Base-by-base conservation (phyloP, 257 asterid genomes). In the Solanum pennellii region DNA sequence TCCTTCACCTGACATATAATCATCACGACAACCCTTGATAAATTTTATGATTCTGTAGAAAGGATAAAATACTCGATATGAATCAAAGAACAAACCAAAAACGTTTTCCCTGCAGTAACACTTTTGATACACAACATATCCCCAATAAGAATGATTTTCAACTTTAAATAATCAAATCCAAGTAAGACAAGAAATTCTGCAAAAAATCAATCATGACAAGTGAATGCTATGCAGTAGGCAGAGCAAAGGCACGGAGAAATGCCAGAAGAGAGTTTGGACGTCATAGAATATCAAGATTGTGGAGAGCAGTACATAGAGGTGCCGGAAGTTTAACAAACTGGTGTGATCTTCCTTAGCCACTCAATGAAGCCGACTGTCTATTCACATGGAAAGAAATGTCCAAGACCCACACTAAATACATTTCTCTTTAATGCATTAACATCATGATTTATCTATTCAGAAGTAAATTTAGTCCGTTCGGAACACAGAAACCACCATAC, bases 1-100 rank as follows among this genome's bases (percentile, higher is more conserved):
- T 88, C 93, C 94, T 75, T 91, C 98, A 89, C 92, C 98, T 94
- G 88, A 88, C 83, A 87, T 74, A 69, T 25, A 84, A 87, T 12
- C 45, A 83, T 73, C 86, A 77, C 25, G 76, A 72, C 29, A 79
- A 42, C 47, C 20, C 71, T 20, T 3, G 21, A 29, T 39, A 59
- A 73, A 82, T 56, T 56, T 56, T 56, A 56, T 56, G 65, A 56
- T 20, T 56, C n/a, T 20, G 25, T 56, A 3, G 65, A 56, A 56
- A 56, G 65, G 65, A 56, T 20, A 52, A 9, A 52, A 52, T 15
- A 16, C 60, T 52, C 60, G 7, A 52, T 56, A 23, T 45, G 42
- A 79, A 79, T 79, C 84, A 15, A 27, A 45, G 84, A 45, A 79
- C 66, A 79, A 44, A 27, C 16, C 27, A 79, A 45, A 44, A 25